Percentiles rank a stretch among this genome's conserved stretches.
Conservation (phyloP, 2,329 filamentous ascomycete genomes). For the Epichloe coenophiala region DNA sequence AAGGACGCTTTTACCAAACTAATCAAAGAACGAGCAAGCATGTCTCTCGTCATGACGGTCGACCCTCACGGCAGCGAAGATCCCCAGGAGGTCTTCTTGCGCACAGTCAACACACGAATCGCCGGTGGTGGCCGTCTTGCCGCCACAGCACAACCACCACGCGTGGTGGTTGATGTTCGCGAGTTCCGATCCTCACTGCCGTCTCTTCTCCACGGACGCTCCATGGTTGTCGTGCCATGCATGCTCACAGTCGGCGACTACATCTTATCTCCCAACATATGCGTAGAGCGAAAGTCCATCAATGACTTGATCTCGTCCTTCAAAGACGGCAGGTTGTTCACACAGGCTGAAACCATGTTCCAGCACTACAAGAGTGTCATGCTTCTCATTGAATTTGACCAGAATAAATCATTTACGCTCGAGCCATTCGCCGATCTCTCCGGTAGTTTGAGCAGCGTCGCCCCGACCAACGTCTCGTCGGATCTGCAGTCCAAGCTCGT, state of each 20-base stretch:
- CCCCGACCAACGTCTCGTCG: constrained; percentile 42
- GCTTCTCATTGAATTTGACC: constrained; percentile 94
- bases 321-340: constrained; percentile 80
- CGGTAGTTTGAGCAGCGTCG: constrained; percentile 48
- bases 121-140: constrained; percentile 77
- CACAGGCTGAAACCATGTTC: constrained; percentile 87
- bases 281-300: constrained; percentile 88
- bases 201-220: constrained; percentile 78
- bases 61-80: constrained; percentile 59
- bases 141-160: constrained; percentile 75
- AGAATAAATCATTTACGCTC: constrained; percentile 92
- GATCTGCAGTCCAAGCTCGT: constrained; percentile 89
- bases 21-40: constrained; percentile 85
- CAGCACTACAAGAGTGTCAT: constrained; percentile 81
- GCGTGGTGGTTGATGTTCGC: constrained; percentile 87
- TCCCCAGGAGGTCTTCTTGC: constrained; percentile 80
- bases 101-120: constrained; percentile 92
- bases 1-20: constrained; percentile 93
- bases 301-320: constrained; percentile 85
- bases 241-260: constrained; percentile 97
- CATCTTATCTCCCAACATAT: constrained; percentile 79
- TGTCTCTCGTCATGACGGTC: constrained; percentile 76
- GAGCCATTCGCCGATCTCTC: constrained; percentile 62
- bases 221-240: constrained; percentile 80
- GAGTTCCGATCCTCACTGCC: constrained; percentile 91